Base-by-base conservation (phyloP, 352 stramenopile species). In the Globisporangium paddicum region DNA sequence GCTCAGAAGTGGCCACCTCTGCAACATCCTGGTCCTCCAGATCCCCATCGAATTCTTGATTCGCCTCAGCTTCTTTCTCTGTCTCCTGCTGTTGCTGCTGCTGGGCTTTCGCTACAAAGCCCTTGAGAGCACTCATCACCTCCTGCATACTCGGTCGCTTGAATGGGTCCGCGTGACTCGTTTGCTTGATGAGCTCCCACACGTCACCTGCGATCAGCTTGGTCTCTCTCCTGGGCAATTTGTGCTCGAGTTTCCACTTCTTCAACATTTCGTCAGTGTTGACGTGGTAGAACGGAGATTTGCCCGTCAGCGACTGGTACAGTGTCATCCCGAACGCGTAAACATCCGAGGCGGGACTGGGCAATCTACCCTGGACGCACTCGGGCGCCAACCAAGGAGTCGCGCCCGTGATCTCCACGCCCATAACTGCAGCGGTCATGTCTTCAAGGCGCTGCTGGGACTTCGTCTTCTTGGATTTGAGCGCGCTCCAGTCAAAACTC, bases 271-370 rank as follows among this genome's bases (percentile, higher is more conserved):
- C 42, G 7, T 52, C 42, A 9, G 23, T 26, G 19, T 16, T 52
- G 23, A 58, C 45, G 13, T 60, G 48, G 21, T 42, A 45, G n/a
- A 58, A 69, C 4, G 57, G 63, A 6, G 28, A n/a, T 14, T 49
- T 25, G 4, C 57, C 63, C 0, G 45, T 58, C 28, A 69, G 19
- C 18, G 51, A 57, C 41, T 69, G 51, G 47, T 59, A 64, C 3
- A 69, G 28, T 5, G 50, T 66, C 63, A 69, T 65, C 9, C 63
- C 51, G 21, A 69, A 66, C 35, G 58, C 60, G 35, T 69, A 69
- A 14, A 69, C 63, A 48, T 69, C 63, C 0, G 51, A 66, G 5
- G 40, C 26, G 2, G 58, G 41, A 16, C 57, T 69, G 4, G 58
- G 63, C n/a, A 62, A 11, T 10, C 41, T 46, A 5, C 63, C 63